Percentiles rank a stretch among this genome's conserved stretches.
phyloP scores from a whole-genome alignment of 306 rosid genomes.

The Inga leiocalycina region DNA sequence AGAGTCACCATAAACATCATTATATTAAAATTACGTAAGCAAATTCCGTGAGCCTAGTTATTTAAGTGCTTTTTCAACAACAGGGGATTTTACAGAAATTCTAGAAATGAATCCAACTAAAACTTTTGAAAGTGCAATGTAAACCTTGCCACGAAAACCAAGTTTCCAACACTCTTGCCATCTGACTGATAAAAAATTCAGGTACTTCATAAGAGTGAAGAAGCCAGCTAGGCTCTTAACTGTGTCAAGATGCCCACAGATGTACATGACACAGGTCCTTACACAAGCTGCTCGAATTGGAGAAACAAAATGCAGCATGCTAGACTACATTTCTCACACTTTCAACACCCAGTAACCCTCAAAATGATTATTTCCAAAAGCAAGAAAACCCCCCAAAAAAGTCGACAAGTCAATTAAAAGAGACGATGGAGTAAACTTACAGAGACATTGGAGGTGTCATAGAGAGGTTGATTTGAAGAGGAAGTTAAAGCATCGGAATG shows the following conservation, averaged over 20 bases:
- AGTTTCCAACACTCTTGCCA: constrained; percentile 1
- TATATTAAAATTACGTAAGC: neutral
- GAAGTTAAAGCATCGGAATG: constrained; percentile 1
- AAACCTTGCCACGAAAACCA: neutral
- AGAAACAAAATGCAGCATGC: neutral
- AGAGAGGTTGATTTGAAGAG: constrained; percentile 35
- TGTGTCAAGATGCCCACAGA: neutral
- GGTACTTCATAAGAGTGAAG: neutral
- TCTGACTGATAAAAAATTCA: neutral
- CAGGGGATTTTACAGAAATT: neutral
- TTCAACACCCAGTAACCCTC: neutral
- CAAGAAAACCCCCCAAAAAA: neutral
- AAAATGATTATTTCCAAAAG: neutral
- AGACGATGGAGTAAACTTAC: constrained; percentile 49
- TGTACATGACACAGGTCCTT: neutral
- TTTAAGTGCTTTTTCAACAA: neutral
- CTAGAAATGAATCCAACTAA: neutral
- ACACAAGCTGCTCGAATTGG: neutral
- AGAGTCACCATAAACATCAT: neutral
- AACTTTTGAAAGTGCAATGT: neutral
- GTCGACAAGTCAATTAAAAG: neutral
- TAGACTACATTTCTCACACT: neutral
- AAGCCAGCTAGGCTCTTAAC: neutral
- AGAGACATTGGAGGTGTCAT: constrained; percentile 59
- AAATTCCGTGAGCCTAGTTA: neutral